Conservation (phyloP, 2,329 filamentous ascomycete genomes). For the Sphaceloma murrayae region DNA sequence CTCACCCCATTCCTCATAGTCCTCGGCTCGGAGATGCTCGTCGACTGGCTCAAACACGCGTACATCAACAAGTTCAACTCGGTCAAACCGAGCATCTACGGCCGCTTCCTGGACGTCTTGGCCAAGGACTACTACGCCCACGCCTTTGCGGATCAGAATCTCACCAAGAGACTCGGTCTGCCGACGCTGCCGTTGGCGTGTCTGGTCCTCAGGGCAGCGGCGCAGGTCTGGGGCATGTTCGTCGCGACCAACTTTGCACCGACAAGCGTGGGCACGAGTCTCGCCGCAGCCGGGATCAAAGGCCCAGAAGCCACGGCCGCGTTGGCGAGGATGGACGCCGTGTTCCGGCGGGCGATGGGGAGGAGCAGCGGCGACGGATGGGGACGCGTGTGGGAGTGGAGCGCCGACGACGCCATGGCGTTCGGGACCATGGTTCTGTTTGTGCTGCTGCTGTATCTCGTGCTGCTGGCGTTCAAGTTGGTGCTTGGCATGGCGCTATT, state of each 20-base stretch:
- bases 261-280: conserved; percentile 43
- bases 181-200: conserved; percentile 89
- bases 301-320: conserved; percentile 42
- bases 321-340: conserved; percentile 65
- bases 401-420: conserved; percentile 64
- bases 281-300: conserved; percentile 41
- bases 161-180: conserved; percentile 80
- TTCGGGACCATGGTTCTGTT: conserved; percentile 74
- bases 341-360: conserved; percentile 68
- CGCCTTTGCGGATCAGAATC: conserved; percentile 80
- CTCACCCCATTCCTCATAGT: conserved; percentile 89
- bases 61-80: conserved; percentile 99
- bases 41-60: conserved; percentile 93
- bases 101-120: conserved; percentile 80
- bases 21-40: conserved; percentile 89
- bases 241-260: conserved; percentile 75
- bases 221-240: conserved; percentile 98
- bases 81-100: conserved; percentile 81
- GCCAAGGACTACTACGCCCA: conserved; percentile 98
- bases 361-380: conserved; percentile 48
- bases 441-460: conserved; percentile 73
- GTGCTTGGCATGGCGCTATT: conserved; percentile 81
- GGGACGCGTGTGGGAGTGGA: conserved; percentile 41
- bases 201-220: conserved; percentile 84
- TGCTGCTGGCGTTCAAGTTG: conserved; percentile 66